Evolutionary conservation across 371 early-diverging fungal genomes (phyloP), one percentile per base, ranked within the genome.

Genomic region (Apophysomyces sp.): DNA sequence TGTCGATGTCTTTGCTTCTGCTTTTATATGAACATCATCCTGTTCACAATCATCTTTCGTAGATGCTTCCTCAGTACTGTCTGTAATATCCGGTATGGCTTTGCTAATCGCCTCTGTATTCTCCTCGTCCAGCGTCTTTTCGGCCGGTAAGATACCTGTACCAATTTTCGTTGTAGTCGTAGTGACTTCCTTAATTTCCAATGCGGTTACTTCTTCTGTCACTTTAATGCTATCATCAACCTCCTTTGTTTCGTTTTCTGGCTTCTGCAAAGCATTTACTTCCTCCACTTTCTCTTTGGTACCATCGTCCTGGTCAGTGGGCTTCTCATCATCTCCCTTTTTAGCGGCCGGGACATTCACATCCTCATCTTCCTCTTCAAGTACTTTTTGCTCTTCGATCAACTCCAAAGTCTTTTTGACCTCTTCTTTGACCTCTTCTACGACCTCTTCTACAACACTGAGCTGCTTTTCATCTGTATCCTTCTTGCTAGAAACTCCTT

Each of bases 71-170:
- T 3, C 2, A 37, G 11, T 37, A n/a, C n/a, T 54, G 51, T 12
- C 27, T 26, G 26, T n/a, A 53, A 18, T 12, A 16, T n/a, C n/a
- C 2, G 28, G 36, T 53, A 52, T 40, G 13, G n/a, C 18, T 36
- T 53, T 55, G 28, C 21, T 32, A 28, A 30, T 34, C 58, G 49
- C 63, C 52, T 57, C n/a, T 15, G 32, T n/a, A n/a, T n/a, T n/a
- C n/a, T n/a, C n/a, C n/a, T n/a, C n/a, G n/a, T n/a, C n/a, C n/a
- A n/a, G n/a, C n/a, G n/a, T n/a, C n/a, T n/a, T n/a, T n/a, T n/a
- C n/a, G n/a, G n/a, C n/a, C n/a, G n/a, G n/a, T n/a, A n/a, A n/a
- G n/a, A n/a, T n/a, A n/a, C n/a, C n/a, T n/a, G n/a, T n/a, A n/a
- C n/a, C n/a, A n/a, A n/a, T n/a, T n/a, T 31, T 52, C 26, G 51